Evolutionary conservation across 352 stramenopile genomes (phyloP), one percentile per base, ranked within the genome.

Genomic region (Hyaloperonospora arabidopsidis): DNA sequence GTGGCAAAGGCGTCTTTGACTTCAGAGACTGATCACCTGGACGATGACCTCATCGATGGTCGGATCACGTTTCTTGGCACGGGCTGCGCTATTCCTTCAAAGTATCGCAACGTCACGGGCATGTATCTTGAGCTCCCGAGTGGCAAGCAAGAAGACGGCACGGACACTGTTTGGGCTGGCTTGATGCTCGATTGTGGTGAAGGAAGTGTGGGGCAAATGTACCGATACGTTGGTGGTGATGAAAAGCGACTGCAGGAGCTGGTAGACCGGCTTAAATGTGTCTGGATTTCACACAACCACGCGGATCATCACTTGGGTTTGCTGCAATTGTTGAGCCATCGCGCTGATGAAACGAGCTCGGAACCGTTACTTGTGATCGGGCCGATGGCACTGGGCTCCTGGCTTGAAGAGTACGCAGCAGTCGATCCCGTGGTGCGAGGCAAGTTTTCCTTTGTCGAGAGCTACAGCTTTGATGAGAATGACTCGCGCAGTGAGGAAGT

Each of bases 281-380:
- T 98, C 46, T 98, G 93, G 93, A 95, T 98, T 52, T 98, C 92
- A 17, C 96, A 99, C 72, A 97, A 96, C 48, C 96, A 99, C 67
- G 95, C 95, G 0, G 96, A 99, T 65, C 96, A 99, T 55, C 93
- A 98, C 66, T 79, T 98, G 22, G 96, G 96, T 28, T 67, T 98
- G 28, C 63, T 98, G 38, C 77, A 86, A 1, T 61, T 99, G 29
- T 57, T 98, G 19, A 87, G 78, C 6, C 67, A 88, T 52, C 79
- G 92, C 5, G 61, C 67, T 23, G 39, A 50, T 11, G 22, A 43
- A 15, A 38, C 35, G 8, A 69, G 83, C 41, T 62, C 61, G 0
- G 69, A 78, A 47, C 79, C 87, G 1, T 44, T 98, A 19, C 54
- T 97, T 15, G 67, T 99, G 32, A 95, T 99, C 59, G 95, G 87